Base-by-base conservation (phyloP, 495 filamentous ascomycete genomes). In the Pyrenopolyporus hunteri region DNA sequence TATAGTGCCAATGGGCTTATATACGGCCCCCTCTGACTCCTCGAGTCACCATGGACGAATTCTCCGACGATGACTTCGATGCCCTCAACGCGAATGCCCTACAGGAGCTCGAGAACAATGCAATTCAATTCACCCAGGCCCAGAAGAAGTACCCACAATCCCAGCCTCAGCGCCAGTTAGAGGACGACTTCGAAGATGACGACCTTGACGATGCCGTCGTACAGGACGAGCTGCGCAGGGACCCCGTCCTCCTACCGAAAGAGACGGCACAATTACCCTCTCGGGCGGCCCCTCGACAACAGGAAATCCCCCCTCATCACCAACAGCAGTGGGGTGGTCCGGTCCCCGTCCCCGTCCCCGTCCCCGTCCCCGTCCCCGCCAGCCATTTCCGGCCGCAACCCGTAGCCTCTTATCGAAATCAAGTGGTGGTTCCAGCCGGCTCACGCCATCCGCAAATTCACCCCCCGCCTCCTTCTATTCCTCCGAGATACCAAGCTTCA, bases 21-120 rank as follows among this genome's bases (percentile, higher is more conserved):
- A 63, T 44, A 55, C 60, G 48, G 48, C 63, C 40, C 19, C n/a
- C 26, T 44, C 57, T 47, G 69, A 37, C 63, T 71, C 63, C 45
- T 8, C 42, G 69, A 67, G 69, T 69, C 63, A 57, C 59, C 57
- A 78, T 82, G 74, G 79, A 82, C 70, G 73, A 77, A 7, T 82
- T 74, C 35, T 77, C 74, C 19, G 79, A 82, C 57, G 79, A 79
- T 62, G 76, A 70, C 22, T 72, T 82, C 63, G 77, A 80, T 51
- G 63, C 72, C 37, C 71, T 82, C n/a, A 70, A 77, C 68, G 74
- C 72, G 55, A 71, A 70, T 22, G 60, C 64, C 23, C 63, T 80
- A 11, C 68, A 79, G 46, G 70, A 80, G 53, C 74, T 82, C 36
- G 79, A 82, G 54, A 73, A 79, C 66, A 73, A 74, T 58, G 79